Conservation (phyloP, 2,329 filamentous ascomycete genomes). For the Trichoderma atroviride region DNA sequence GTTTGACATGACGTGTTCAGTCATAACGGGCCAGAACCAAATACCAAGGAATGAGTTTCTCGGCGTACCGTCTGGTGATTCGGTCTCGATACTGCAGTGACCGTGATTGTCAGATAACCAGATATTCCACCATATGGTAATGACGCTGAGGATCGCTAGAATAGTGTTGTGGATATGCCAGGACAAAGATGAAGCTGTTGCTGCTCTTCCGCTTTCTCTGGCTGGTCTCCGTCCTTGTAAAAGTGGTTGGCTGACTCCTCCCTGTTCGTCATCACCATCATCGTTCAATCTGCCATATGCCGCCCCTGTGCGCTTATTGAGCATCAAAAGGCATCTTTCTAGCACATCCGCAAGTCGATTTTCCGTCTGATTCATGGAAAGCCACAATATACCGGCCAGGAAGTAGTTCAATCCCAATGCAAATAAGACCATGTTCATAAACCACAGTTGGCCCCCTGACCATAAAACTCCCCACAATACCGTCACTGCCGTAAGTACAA, state of each 20-base stretch:
- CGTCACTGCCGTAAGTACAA: constrained; percentile 42
- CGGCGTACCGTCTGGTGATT: neutral
- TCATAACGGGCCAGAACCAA: constrained; percentile 46
- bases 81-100: constrained; percentile 36
- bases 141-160: constrained; percentile 38
- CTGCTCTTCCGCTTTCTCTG: constrained; percentile 10
- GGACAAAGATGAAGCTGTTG: constrained; percentile 34
- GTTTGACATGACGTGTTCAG: constrained; percentile 40
- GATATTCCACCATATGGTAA: constrained; percentile 52
- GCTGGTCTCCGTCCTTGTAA: neutral
- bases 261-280: constrained; percentile 36
- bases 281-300: constrained; percentile 15
- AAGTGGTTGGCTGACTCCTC: constrained; percentile 11
- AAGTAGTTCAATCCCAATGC: constrained; percentile 50
- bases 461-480: constrained; percentile 39
- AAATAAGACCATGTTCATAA: constrained; percentile 50
- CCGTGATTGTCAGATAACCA: constrained; percentile 48
- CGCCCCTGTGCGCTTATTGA: constrained; percentile 18
- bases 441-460: constrained; percentile 43
- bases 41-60: constrained; percentile 37
- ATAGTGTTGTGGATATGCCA: constrained; percentile 47
- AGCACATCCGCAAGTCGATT: constrained; percentile 36
- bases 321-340: constrained; percentile 17
- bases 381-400: constrained; percentile 47
- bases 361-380: constrained; percentile 43